phyloP scores from a whole-genome alignment of 1,284 basidiomycete genomes.

The Phellopilus nigrolimitatus region DNA sequence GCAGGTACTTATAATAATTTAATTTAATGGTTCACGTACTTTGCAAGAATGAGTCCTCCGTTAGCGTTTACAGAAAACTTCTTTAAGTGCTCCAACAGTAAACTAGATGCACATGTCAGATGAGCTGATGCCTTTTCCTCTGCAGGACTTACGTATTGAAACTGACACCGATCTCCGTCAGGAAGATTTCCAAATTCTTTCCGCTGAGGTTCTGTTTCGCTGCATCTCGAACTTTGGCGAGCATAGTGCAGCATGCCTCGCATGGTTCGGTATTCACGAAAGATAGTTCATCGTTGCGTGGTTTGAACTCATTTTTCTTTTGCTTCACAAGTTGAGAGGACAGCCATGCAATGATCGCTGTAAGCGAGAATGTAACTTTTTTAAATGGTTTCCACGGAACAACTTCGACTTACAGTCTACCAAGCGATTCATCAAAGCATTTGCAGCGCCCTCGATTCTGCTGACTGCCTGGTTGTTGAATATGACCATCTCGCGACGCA shows the following conservation, averaged over 20 bases:
- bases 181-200: constrained; percentile 88
- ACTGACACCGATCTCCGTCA: constrained; percentile 90
- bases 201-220: constrained; percentile 77
- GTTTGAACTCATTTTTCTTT: constrained; percentile 96
- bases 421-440: constrained; percentile 77
- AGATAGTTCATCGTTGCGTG: constrained; percentile 90
- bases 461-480: constrained; percentile 91
- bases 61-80: constrained; percentile 97
- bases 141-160: constrained; percentile 67
- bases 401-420: constrained; percentile 63
- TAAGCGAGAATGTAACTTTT: too few relatives aligned
- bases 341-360: constrained; percentile 69
- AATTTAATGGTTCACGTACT: constrained; percentile 47
- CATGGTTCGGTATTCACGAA: constrained; percentile 98
- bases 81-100: constrained; percentile 91
- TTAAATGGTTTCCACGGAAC: neutral
- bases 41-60: constrained; percentile 96
- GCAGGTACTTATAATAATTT: neutral
- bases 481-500: constrained; percentile 88
- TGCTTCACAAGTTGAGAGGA: constrained; percentile 80
- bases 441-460: constrained; percentile 84
- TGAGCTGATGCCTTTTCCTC: neutral
- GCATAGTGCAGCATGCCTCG: constrained; percentile 77
- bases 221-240: constrained; percentile 77
- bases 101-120: constrained; percentile 38